phyloP scores from a whole-genome alignment of 2,329 filamentous ascomycete species.

The Thelonectria blattea region DNA sequence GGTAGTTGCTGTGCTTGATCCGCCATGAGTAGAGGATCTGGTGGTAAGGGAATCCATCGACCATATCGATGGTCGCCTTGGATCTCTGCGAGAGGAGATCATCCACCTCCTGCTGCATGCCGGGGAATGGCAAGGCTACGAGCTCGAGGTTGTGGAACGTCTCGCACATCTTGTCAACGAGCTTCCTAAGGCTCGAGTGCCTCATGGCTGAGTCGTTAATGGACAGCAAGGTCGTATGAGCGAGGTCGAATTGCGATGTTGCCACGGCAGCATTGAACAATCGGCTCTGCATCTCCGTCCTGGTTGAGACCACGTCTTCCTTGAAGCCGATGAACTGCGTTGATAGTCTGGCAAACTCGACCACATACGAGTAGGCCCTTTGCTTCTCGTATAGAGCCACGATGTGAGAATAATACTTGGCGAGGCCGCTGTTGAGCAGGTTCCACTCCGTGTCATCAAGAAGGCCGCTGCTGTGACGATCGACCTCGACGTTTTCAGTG shows the following conservation, averaged over 20 bases:
- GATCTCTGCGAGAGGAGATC: constrained; percentile 76
- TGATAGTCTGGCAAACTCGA: constrained; percentile 81
- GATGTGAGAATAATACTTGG: constrained; percentile 87
- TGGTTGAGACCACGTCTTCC: constrained; percentile 49
- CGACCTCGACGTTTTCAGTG: constrained; percentile 51
- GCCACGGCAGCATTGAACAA: constrained; percentile 84
- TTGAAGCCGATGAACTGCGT: constrained; percentile 63
- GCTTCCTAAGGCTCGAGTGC: constrained; percentile 70
- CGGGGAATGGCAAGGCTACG: constrained; percentile 78
- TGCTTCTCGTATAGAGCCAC: constrained; percentile 80
- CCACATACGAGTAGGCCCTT: constrained; percentile 78
- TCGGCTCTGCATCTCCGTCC: constrained; percentile 77
- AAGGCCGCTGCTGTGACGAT: constrained; percentile 67
- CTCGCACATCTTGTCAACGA: constrained; percentile 74
- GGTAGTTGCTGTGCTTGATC: constrained; percentile 82
- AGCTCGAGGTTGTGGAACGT: constrained; percentile 70
- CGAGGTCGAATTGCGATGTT: constrained; percentile 80
- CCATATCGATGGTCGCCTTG: constrained; percentile 70
- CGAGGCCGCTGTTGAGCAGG: constrained; percentile 72
- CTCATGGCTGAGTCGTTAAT: constrained; percentile 77
- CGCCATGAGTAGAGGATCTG: constrained; percentile 93
- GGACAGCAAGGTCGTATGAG: constrained; percentile 78
- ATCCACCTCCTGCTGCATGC: constrained; percentile 80
- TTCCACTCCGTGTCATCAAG: constrained; percentile 78
- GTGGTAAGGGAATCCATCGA: constrained; percentile 77